Base-by-base conservation (phyloP, 2,329 filamentous ascomycete genomes). In the Neoarthrinium moseri region DNA sequence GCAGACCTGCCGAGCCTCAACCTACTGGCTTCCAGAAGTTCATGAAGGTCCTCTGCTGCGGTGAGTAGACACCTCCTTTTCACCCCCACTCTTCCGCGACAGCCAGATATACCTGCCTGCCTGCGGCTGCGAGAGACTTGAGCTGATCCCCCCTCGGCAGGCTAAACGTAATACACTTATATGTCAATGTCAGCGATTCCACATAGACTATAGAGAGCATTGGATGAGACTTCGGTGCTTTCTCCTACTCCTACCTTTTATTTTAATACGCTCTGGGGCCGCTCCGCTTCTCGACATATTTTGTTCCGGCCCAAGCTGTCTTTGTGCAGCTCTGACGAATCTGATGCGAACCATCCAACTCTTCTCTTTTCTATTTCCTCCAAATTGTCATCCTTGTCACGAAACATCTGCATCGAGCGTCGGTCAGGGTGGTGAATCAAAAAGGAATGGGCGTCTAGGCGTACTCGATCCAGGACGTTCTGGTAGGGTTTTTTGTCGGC, bases 11-110 rank as follows among this genome's bases (percentile, higher is more conserved):
- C 57, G 86, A 94, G 64, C 77, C 84, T 55, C 87, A 92, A 65
- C 87, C 84, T 36, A 86, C 85, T 48, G 88, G 90, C 53, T 84
- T 91, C 73, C 88, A 95, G 73, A 96, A 96, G 77, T 77, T 96
- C 65, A 87, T 92, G 81, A 95, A 94, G 77, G 81, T 84, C 49
- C 75, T 96, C 48, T 97, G 92, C 82, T 97, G 92, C 72, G 89
- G 89, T 80, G 82, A 76, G 74, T 66, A 50, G 47, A 47, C 49
- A 46, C 46, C 43, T 55, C 54, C 52, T 20, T 13, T 43, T 35
- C n/a, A 12, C 32, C n/a, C n/a, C n/a, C n/a, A n/a, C n/a, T n/a
- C n/a, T n/a, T n/a, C n/a, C n/a, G n/a, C 30, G 24, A 17, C 13
- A 6, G 15, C 18, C 39, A 32, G n/a, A n/a, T n/a, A n/a, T n/a